These are phyloP conservation scores for Brassica rapa DNA, from an alignment of 345 rosid species.

Conservation along the genomic window DNA sequence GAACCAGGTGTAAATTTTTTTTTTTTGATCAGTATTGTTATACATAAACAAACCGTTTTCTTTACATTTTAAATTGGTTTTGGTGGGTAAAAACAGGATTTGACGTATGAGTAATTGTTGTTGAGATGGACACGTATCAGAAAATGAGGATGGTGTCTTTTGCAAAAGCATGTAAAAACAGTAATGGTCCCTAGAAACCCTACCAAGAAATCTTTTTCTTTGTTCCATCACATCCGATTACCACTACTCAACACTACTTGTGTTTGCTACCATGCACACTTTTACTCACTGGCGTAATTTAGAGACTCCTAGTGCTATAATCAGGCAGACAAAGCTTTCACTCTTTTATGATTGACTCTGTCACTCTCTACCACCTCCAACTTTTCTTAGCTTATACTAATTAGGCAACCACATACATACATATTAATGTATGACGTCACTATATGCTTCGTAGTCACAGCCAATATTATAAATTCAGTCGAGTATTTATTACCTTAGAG, in stretches of 20 bases:
- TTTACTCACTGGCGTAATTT: not conserved
- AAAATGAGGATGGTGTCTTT: constrained; percentile 28
- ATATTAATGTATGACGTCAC: constrained; percentile 3
- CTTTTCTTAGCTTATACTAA: not conserved
- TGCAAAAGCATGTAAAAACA: constrained; percentile 33
- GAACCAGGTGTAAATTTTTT: no score
- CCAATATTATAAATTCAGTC: not conserved
- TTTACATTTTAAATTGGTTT: not conserved
- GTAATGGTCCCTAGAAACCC: constrained; percentile 37
- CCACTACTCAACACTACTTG: constrained; percentile 32
- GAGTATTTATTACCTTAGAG: not conserved
- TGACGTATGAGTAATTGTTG: constrained; percentile 16
- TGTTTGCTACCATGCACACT: constrained; percentile 25
- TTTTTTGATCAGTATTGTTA: not conserved
- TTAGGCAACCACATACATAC: constrained; percentile 22
- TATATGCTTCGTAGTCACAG: not conserved
- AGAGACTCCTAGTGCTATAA: constrained; percentile 12
- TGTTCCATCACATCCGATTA: constrained; percentile 46
- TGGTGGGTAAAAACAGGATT: not conserved
- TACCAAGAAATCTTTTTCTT: constrained; percentile 15
- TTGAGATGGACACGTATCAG: constrained; percentile 30
- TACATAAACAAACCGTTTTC: not conserved
- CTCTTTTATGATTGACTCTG: constrained; percentile 33
- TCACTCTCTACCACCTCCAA: constrained; percentile 4
- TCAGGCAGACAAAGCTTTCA: constrained; percentile 40